These are phyloP conservation scores for Plasmodium yoelii DNA, from an alignment of 169 alveolate genomes.

Conservation along the genomic window DNA sequence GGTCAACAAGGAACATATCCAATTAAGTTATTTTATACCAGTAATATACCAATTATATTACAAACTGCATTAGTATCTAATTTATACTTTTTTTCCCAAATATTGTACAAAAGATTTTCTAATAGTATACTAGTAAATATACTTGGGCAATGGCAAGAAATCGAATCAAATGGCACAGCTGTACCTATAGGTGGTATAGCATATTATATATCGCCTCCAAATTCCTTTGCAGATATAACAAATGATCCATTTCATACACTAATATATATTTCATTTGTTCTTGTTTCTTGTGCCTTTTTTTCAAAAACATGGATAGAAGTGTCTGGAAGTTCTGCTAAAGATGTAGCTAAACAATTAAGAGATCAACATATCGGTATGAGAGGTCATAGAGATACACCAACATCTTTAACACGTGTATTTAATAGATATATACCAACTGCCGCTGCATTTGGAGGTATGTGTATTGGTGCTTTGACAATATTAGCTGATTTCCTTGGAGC, in stretches of 20 bases:
- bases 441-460: slow-evolving; percentile 99
- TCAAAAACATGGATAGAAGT: slow-evolving; percentile 99
- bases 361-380: slow-evolving; percentile 95
- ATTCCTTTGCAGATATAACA: slow-evolving; percentile 91
- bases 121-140: slow-evolving; percentile 95
- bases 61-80: slow-evolving; percentile 99
- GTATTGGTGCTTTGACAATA: slow-evolving; percentile 99
- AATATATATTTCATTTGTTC: slow-evolving; percentile 97
- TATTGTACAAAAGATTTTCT: slow-evolving; percentile 97
- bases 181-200: slow-evolving; percentile 99
- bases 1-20: slow-evolving; percentile 99
- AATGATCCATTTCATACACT: slow-evolving; percentile 98
- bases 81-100: slow-evolving; percentile 98
- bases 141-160: slow-evolving; percentile 97
- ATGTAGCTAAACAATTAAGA: slow-evolving; percentile 99
- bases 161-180: slow-evolving; percentile 96
- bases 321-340: slow-evolving; percentile 98
- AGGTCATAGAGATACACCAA: slow-evolving; percentile 88
- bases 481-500: slow-evolving; percentile 99
- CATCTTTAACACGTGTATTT: slow-evolving; percentile 85
- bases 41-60: slow-evolving; percentile 99
- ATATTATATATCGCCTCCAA: slow-evolving; percentile 99
- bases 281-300: slow-evolving; percentile 98
- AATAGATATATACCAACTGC: slow-evolving; percentile 99
- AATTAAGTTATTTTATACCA: slow-evolving; percentile 99